These are phyloP conservation scores for Martensiomyces pterosporus DNA, from an alignment of 192 early-diverging fungal genomes.

Conservation along the genomic window DNA sequence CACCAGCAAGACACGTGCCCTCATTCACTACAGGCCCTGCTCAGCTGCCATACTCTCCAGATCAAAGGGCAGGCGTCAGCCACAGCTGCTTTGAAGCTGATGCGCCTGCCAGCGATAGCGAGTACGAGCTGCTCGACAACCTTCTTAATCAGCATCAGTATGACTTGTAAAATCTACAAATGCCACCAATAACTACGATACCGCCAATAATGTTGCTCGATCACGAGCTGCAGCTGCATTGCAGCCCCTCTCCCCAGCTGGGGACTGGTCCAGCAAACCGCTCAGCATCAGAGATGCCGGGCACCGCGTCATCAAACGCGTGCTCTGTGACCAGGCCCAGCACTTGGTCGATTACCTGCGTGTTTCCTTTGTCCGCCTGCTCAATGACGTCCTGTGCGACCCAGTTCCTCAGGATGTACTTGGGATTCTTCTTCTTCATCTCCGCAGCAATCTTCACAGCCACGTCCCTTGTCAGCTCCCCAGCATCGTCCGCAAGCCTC, in stretches of 20 bases:
- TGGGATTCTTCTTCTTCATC: constrained; percentile 73
- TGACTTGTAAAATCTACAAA: constrained; percentile 1
- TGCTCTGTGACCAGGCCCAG: constrained; percentile 51
- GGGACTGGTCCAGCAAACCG: constrained; percentile 54
- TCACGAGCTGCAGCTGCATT: constrained; percentile 74
- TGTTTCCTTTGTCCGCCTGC: constrained; percentile 42
- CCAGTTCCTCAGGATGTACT: constrained; percentile 76
- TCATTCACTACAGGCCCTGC: no score
- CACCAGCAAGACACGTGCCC: no score
- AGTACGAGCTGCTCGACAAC: no score
- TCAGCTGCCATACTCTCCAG: no score
- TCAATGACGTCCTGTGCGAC: constrained; percentile 65
- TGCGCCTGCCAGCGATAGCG: no score
- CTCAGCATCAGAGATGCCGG: constrained; percentile 37
- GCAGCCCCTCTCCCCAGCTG: constrained; percentile 58
- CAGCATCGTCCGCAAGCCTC: constrained; percentile 44
- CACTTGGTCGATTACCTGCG: constrained; percentile 29
- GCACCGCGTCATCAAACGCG: constrained; percentile 45
- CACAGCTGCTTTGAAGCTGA: no score
- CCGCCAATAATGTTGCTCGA: not conserved
- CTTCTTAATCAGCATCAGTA: not conserved
- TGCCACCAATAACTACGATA: not conserved
- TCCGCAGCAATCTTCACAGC: not conserved
- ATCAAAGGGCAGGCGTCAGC: constrained; percentile 1
- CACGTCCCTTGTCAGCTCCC: not conserved